Conservation (phyloP, 257 asterid species). For the Paulownia fortunei region DNA sequence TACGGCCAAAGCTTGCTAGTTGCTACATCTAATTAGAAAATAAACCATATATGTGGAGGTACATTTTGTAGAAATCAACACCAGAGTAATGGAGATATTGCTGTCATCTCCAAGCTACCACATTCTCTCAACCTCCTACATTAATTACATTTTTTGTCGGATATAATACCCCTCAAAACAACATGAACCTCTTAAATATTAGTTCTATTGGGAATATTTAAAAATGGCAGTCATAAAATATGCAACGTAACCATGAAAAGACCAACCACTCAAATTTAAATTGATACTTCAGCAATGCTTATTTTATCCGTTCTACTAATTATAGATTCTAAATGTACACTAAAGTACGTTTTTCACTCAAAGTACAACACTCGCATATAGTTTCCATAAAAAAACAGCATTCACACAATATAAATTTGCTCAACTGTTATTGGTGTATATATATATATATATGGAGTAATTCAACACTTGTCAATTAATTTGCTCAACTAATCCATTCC, state of each 20-base stretch:
- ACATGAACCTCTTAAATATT: background rate
- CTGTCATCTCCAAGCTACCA: background rate
- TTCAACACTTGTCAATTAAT: background rate
- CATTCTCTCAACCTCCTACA: background rate
- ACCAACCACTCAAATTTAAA: background rate
- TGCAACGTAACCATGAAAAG: too few relatives aligned
- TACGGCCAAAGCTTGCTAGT: too few relatives aligned
- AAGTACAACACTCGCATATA: background rate
- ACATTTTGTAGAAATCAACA: background rate
- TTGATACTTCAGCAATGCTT: too few relatives aligned
- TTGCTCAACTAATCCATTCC: too few relatives aligned
- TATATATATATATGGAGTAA: too few relatives aligned
- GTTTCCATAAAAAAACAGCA: too few relatives aligned
- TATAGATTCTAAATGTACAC: too few relatives aligned
- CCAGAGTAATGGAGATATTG: background rate
- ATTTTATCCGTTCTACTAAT: too few relatives aligned
- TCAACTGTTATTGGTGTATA: too few relatives aligned
- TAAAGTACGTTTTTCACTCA: too few relatives aligned
- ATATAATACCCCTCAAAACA: background rate
- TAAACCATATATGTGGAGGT: background rate
- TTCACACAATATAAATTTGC: background rate
- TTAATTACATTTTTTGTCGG: background rate
- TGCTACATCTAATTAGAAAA: background rate
- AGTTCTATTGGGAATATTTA: background rate
- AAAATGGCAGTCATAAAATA: background rate